Conservation (phyloP, 192 early-diverging fungal genomes). For the Chytriomyces sp. region DNA sequence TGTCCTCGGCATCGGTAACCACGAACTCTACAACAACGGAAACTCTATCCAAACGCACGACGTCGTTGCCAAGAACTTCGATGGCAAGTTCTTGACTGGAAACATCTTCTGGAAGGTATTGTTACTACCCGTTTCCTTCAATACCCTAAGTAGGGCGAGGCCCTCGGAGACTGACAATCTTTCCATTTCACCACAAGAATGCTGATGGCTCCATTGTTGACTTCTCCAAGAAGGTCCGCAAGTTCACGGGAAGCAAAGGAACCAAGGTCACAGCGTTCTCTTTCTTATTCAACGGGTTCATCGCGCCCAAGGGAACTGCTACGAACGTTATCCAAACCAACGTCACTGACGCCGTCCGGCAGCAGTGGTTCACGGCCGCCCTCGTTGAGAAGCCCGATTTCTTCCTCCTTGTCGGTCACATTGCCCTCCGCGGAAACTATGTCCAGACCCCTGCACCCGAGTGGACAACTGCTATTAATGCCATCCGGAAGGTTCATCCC, state of each 20-base stretch:
- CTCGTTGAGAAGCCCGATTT: slow-evolving; percentile 52
- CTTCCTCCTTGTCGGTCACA: slow-evolving; percentile 54
- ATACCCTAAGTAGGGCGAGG: background rate
- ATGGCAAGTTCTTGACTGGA: slow-evolving; percentile 4
- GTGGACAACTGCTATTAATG: slow-evolving; percentile 41
- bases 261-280: slow-evolving; percentile 57
- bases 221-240: slow-evolving; percentile 42
- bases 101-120: slow-evolving; percentile 7
- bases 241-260: slow-evolving; percentile 40
- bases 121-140: background rate
- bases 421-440: slow-evolving; percentile 40
- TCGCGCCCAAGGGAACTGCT: background rate
- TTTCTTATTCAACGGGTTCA: slow-evolving; percentile 46
- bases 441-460: slow-evolving; percentile 25
- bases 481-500: slow-evolving; percentile 51
- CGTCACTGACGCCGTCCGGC: slow-evolving; percentile 48
- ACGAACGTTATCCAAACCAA: slow-evolving; percentile 38
- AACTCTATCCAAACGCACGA: slow-evolving; percentile 26
- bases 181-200: slow-evolving; percentile 24
- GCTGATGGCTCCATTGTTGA: slow-evolving; percentile 26
- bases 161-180: slow-evolving; percentile 37
- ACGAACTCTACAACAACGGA: slow-evolving; percentile 39
- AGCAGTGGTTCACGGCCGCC: slow-evolving; percentile 56
- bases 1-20: slow-evolving; percentile 47
- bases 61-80: slow-evolving; percentile 33